Evolutionary conservation across 345 rosid genomes (phyloP).

Genomic region (Odontarrhena argentea): DNA sequence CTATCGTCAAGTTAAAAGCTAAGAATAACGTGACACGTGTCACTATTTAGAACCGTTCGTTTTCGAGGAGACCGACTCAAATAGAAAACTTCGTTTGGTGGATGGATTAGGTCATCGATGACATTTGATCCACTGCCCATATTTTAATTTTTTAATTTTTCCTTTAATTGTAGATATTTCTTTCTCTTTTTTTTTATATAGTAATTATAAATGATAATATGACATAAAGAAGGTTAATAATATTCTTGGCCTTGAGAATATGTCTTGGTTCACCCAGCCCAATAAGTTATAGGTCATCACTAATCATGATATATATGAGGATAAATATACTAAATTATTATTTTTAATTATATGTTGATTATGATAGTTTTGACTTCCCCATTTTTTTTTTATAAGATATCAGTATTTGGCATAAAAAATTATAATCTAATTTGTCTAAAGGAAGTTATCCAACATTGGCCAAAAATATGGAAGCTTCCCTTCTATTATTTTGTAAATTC

Average conservation of each 20-base stretch:
- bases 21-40: slow-evolving; percentile 12
- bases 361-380: background rate
- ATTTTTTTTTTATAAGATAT: background rate
- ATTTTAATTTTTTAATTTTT: background rate
- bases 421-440: background rate
- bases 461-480: slow-evolving; percentile 1
- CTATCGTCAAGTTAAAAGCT: too few relatives aligned
- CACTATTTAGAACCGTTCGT: background rate
- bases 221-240: background rate
- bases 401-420: background rate
- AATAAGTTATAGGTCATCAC: slow-evolving; percentile 16
- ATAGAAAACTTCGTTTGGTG: slow-evolving; percentile 20
- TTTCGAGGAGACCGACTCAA: slow-evolving; percentile 23
- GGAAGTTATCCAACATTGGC: slow-evolving; percentile 19
- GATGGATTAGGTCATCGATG: slow-evolving; percentile 30
- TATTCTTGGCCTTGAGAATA: slow-evolving; percentile 23
- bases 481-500: too few relatives aligned
- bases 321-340: background rate
- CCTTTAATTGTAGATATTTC: background rate
- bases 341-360: background rate
- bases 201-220: slow-evolving; percentile 1
- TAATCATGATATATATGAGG: background rate
- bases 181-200: slow-evolving; percentile 3
- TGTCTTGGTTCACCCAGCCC: slow-evolving; percentile 28
- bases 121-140: slow-evolving; percentile 19